Conservation (phyloP, 2,329 filamentous ascomycete species). For the Colletotrichum sp. region DNA sequence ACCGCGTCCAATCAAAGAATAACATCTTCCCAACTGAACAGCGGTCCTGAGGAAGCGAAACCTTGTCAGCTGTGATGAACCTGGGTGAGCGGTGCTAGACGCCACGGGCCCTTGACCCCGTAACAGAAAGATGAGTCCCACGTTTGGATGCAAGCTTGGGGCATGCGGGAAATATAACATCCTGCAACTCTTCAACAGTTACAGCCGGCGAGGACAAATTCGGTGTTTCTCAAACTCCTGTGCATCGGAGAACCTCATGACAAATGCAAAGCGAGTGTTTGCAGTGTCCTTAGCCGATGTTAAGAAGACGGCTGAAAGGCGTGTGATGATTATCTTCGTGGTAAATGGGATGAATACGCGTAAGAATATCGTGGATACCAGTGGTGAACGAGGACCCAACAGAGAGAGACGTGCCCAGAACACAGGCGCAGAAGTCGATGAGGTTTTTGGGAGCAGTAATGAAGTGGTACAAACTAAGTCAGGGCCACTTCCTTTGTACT, state of each 20-base stretch:
- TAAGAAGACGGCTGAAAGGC: not conserved
- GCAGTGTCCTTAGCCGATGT: not conserved
- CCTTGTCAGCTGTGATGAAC: rapidly evolving
- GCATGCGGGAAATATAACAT: not conserved
- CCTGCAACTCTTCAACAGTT: not conserved
- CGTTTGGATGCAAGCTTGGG: not conserved
- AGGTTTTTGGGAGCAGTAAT: not conserved
- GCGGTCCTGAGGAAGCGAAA: rapidly evolving
- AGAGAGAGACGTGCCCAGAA: not conserved
- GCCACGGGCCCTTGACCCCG: not conserved
- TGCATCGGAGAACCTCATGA: not conserved
- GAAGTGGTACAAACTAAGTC: not conserved
- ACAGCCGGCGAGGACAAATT: not conserved
- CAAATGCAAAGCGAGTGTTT: not conserved
- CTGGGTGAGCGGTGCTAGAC: not conserved
- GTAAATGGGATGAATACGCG: not conserved
- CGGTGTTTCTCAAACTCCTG: no score
- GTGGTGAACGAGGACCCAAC: not conserved
- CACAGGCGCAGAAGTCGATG: not conserved
- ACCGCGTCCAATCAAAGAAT: not conserved
- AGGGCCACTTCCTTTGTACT: not conserved
- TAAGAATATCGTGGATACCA: not conserved
- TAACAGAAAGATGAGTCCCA: not conserved
- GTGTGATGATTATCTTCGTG: not conserved
- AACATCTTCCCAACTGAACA: not conserved